Evolutionary conservation across 306 rosid genomes (phyloP).

Genomic region (Medicago arabica): DNA sequence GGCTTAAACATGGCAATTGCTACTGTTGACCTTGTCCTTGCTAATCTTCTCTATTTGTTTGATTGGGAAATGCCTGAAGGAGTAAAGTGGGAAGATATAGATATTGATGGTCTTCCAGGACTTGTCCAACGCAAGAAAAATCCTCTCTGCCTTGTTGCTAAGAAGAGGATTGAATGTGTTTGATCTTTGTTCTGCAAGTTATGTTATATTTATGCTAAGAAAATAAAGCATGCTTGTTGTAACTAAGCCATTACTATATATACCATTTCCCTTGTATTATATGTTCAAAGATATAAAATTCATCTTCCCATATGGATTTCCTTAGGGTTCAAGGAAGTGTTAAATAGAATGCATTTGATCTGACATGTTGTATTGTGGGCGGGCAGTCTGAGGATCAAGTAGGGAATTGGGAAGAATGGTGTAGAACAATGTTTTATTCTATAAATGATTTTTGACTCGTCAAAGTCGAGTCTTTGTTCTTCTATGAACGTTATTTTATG

Average conservation of each 20-base stretch:
- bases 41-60: slow-evolving; percentile 15
- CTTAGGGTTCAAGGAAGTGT: no score
- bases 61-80: slow-evolving; percentile 34
- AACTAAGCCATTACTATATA: background rate
- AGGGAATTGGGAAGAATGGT: no score
- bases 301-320: background rate
- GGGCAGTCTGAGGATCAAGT: no score
- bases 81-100: background rate
- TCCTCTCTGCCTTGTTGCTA: slow-evolving; percentile 15
- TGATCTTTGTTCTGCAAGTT: background rate
- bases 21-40: slow-evolving; percentile 1
- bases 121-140: slow-evolving; percentile 15
- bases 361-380: no score
- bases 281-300: slow-evolving; percentile 1
- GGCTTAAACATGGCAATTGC: slow-evolving; percentile 17
- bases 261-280: slow-evolving; percentile 9
- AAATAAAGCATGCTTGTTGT: background rate
- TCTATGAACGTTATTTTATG: background rate
- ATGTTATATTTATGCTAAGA: background rate
- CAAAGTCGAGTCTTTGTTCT: no score
- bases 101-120: slow-evolving; percentile 10
- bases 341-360: no score
- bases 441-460: no score
- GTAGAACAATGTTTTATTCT: no score
- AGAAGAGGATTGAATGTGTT: background rate